These are phyloP conservation scores for Hibiscus tridactylites DNA, from an alignment of 345 rosid species.

Conservation along the genomic window DNA sequence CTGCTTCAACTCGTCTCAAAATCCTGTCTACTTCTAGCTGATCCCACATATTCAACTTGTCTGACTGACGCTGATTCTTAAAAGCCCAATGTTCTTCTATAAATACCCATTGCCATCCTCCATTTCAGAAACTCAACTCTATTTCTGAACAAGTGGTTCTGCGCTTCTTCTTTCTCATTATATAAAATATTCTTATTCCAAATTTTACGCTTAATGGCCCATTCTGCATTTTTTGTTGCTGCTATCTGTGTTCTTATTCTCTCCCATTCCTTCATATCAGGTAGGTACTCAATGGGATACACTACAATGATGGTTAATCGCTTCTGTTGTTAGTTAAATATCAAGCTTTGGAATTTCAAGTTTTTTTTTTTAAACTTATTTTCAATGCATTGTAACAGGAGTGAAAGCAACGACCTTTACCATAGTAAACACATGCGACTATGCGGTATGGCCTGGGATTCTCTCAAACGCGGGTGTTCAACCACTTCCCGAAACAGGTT, in stretches of 20 bases:
- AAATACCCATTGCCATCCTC: not conserved
- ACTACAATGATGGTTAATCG: no score
- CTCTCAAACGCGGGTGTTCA: not conserved
- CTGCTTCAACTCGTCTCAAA: no score
- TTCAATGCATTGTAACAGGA: not conserved
- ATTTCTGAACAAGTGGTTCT: not conserved
- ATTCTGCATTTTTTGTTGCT: not conserved
- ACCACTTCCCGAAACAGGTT: not conserved
- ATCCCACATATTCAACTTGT: no score
- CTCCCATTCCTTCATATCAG: not conserved
- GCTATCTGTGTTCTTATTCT: not conserved
- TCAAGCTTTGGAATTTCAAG: not conserved
- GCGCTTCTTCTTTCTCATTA: not conserved
- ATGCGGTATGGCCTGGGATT: slow-evolving; percentile 63
- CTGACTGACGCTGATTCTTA: not conserved
- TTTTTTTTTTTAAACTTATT: not conserved
- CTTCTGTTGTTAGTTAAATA: not conserved
- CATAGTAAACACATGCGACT: not conserved
- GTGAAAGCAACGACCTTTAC: not conserved
- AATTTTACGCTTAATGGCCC: not conserved
- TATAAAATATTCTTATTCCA: not conserved
- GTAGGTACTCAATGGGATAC: not conserved
- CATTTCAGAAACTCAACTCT: not conserved
- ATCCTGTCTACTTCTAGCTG: no score
- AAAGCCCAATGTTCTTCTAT: not conserved